Conservation (phyloP, 805 yeast species). For the Zygoascus ofunaensis region DNA sequence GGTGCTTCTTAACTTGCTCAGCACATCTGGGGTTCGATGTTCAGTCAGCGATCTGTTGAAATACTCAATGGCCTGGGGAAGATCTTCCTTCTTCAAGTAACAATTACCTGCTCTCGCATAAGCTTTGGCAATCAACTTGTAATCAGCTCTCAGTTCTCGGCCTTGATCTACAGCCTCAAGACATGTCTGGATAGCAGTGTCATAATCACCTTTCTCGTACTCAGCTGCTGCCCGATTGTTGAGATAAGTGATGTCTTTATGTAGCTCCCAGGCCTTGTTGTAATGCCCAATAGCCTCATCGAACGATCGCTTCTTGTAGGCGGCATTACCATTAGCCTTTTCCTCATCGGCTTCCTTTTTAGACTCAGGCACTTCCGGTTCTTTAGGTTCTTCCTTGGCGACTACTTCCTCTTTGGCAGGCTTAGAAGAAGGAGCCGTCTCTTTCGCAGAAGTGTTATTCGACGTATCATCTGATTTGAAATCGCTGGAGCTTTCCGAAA, state of each 20-base stretch:
- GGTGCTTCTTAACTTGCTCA: conserved; percentile 75
- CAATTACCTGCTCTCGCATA: conserved; percentile 84
- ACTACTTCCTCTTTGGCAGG: conserved; percentile 13
- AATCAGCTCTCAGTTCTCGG: conserved; percentile 83
- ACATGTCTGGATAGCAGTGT: conserved; percentile 74
- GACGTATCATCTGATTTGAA: background rate
- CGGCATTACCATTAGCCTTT: conserved; percentile 77
- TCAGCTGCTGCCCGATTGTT: conserved; percentile 98
- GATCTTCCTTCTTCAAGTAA: conserved; percentile 66
- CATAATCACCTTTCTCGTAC: conserved; percentile 88
- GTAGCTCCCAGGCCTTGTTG: conserved; percentile 73
- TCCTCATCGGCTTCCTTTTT: conserved; percentile 36
- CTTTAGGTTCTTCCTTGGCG: conserved; percentile 18
- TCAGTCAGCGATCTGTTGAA: conserved; percentile 92
- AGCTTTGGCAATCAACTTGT: conserved; percentile 83
- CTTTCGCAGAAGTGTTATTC: conserved; percentile 7
- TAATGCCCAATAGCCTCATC: conserved; percentile 88
- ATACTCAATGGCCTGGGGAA: conserved; percentile 60
- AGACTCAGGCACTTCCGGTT: conserved; percentile 24
- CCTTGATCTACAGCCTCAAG: conserved; percentile 80
- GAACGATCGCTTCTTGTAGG: conserved; percentile 79
- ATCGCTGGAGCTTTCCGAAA: conserved; percentile 16
- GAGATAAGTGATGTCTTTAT: conserved; percentile 81
- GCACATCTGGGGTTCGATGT: conserved; percentile 90
- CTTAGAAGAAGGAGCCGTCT: conserved; percentile 8